Base-by-base conservation (phyloP, 208 protist genomes). In the Trypanosoma cruzi region DNA sequence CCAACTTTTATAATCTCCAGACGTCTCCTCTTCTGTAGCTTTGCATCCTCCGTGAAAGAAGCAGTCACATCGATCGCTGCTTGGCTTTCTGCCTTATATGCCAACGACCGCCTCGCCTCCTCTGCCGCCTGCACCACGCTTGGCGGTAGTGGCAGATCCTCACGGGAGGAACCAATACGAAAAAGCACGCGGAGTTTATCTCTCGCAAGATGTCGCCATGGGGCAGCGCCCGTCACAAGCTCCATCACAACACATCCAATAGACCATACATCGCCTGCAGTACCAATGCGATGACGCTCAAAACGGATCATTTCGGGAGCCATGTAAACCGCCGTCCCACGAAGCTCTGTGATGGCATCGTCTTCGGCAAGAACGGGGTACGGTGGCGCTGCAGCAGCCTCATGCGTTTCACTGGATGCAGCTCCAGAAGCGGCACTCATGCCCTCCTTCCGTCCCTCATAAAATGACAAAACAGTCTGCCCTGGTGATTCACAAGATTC, bases 301-400 rank as follows among this genome's bases (percentile, higher is more conserved):
- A 93, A 89, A 14, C 87, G 64, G 50, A 83, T 75, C 60, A 83
- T 70, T 31, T 91, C 85, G 28, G 85, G 85, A 36, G 85, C 77
- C 64, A 91, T 89, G 64, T 82, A 89, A 11, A 79, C 20, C n/a
- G 82, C 77, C 24, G 85, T 91, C 1, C 85, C 85, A n/a, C 68
- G 82, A n/a, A 93, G 82, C 62, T 97, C 89, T 7, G 79, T 82
- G 68, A 96, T 90, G 28, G 68, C 68, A 26, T 86, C 85, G 57
- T 77, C 79, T 26, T 89, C 83, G 0, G 71, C 73, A 34, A 92
- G 54, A 11, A 88, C 75, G 11, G 81, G 78, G 68, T 87, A 88
- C 2, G 64, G 59, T 2, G 37, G 61, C 1, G 70, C 1, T 24
- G 46, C n/a, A 6, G 7, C 13, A 3, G 4, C 48, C 48, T 50